These are phyloP conservation scores for Marasmius oreades DNA, from an alignment of 1,284 basidiomycete species.

Conservation along the genomic window DNA sequence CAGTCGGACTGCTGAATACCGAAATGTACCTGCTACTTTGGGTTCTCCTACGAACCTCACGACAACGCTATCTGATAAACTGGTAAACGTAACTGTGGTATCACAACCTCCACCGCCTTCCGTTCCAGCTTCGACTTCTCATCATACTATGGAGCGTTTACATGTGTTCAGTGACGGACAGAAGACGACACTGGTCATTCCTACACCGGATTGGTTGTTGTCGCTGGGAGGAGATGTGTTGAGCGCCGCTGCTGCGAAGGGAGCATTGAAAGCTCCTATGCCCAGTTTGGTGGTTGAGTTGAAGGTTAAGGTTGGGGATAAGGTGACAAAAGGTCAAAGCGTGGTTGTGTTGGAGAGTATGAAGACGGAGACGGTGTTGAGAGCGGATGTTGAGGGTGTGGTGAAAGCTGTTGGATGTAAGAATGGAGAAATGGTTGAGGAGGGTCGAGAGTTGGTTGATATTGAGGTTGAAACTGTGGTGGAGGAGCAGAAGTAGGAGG, in stretches of 20 bases:
- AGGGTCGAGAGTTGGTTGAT: conserved; percentile 76
- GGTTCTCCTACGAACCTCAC: conserved; percentile 45
- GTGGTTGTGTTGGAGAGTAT: conserved; percentile 89
- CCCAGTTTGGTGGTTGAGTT: conserved; percentile 88
- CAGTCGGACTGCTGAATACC: conserved; percentile 37
- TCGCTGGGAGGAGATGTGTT: conserved; percentile 57
- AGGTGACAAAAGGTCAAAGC: conserved; percentile 77
- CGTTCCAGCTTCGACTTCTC: conserved; percentile 45
- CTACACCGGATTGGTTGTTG: conserved; percentile 63
- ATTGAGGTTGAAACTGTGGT: conserved; percentile 38
- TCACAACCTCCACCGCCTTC: conserved; percentile 55
- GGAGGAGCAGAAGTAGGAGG: background rate
- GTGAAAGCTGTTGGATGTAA: conserved; percentile 71
- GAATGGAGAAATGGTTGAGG: conserved; percentile 86
- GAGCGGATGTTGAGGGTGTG: conserved; percentile 64
- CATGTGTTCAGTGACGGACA: conserved; percentile 63
- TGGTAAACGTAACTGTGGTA: conserved; percentile 61
- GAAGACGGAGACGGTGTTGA: conserved; percentile 92
- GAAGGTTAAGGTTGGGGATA: conserved; percentile 70
- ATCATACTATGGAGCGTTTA: conserved; percentile 60
- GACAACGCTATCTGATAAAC: conserved; percentile 45
- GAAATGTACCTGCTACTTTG: conserved; percentile 52
- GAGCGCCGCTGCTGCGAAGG: conserved; percentile 38
- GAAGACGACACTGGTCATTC: conserved; percentile 58
- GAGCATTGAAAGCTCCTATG: conserved; percentile 77